Evolutionary conservation across 352 stramenopile genomes (phyloP).

Genomic region (Pythium periplocum): DNA sequence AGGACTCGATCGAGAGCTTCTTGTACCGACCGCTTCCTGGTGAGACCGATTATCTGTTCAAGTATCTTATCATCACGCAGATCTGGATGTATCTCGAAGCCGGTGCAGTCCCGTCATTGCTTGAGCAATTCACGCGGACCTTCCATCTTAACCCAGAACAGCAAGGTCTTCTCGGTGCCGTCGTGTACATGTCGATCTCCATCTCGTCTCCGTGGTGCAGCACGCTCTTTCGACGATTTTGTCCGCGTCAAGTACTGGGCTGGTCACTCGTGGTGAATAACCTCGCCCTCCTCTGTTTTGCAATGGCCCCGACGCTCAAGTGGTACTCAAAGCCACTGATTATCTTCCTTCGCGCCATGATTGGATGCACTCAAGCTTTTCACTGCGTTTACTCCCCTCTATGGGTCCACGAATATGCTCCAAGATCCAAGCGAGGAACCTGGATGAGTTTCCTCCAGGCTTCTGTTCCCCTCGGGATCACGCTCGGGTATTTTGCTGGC

Average conservation of each 20-base stretch:
- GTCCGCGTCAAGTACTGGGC: constrained; percentile 56
- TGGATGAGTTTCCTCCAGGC: constrained; percentile 88
- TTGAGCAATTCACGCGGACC: constrained; percentile 77
- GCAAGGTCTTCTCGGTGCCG: constrained; percentile 71
- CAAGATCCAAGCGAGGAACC: constrained; percentile 45
- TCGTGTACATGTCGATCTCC: constrained; percentile 84
- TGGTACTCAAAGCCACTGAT: constrained; percentile 78
- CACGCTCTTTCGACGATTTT: constrained; percentile 77
- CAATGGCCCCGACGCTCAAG: constrained; percentile 45
- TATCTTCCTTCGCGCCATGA: constrained; percentile 59
- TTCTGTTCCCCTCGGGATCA: constrained; percentile 68
- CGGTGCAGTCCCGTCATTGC: constrained; percentile 73
- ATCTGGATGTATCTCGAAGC: constrained; percentile 87
- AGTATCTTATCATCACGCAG: constrained; percentile 80
- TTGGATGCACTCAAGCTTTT: constrained; percentile 78
- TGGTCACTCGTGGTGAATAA: constrained; percentile 77
- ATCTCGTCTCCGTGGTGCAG: constrained; percentile 73
- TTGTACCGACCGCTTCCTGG: background rate
- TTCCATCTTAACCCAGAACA: constrained; percentile 73
- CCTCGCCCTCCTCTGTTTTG: constrained; percentile 63
- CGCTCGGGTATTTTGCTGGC: constrained; percentile 68
- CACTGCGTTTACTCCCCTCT: constrained; percentile 82
- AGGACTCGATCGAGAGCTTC: too few species aligned
- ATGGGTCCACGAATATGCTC: constrained; percentile 86
- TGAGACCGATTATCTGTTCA: constrained; percentile 70